These are phyloP conservation scores for Sporothrix sp. DNA, from an alignment of 2,329 filamentous ascomycete species.

Conservation along the genomic window DNA sequence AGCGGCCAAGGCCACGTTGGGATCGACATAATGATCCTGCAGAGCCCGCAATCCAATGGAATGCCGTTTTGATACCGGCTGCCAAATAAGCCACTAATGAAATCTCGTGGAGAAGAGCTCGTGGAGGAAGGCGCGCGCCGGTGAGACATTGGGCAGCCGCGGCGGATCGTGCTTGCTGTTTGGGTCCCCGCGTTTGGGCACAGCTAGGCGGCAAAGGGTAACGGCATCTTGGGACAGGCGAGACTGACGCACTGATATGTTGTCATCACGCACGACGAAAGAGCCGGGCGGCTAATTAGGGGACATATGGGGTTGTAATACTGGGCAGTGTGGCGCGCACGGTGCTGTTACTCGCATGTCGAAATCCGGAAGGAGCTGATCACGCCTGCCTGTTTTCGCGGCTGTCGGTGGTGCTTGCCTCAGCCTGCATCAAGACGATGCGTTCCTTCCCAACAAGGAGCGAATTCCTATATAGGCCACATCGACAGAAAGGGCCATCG, in stretches of 20 bases:
- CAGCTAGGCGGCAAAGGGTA: too few relatives aligned
- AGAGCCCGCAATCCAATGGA: too few relatives aligned
- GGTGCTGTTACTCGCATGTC: too few relatives aligned
- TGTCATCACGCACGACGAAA: background rate
- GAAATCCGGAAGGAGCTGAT: too few relatives aligned
- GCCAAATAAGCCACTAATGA: too few relatives aligned
- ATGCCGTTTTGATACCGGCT: too few relatives aligned
- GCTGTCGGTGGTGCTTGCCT: background rate
- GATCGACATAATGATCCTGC: too few relatives aligned
- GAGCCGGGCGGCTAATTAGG: slow-evolving; percentile 9
- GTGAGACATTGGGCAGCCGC: slow-evolving; percentile 9
- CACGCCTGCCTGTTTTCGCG: background rate
- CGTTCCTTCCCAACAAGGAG: background rate
- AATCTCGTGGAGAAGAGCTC: background rate
- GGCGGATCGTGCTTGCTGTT: background rate
- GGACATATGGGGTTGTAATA: background rate
- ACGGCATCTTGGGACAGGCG: too few relatives aligned
- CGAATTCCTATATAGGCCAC: background rate
- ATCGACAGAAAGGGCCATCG: background rate
- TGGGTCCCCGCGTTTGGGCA: too few relatives aligned
- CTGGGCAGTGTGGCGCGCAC: slow-evolving; percentile 2
- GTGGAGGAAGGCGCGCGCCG: background rate
- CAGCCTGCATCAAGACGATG: background rate
- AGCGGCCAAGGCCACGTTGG: too few relatives aligned
- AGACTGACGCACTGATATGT: too few relatives aligned